Conservation (phyloP, 1,139 yeast genomes). For the Kodamaea alishanica region DNA sequence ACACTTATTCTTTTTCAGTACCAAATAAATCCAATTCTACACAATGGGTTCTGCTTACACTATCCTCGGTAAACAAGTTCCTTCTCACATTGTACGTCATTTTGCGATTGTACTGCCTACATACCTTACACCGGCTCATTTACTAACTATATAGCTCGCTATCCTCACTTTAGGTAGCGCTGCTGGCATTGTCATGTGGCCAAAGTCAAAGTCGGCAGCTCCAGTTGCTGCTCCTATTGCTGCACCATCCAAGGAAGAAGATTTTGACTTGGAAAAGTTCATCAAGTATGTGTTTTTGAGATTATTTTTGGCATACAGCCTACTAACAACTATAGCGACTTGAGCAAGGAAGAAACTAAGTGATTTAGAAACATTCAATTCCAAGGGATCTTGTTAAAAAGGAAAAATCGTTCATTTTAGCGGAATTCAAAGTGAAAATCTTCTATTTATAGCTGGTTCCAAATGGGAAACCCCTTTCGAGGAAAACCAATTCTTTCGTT, state of each 20-base stretch:
- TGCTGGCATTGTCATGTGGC: conserved; percentile 43
- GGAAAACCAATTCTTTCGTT: conserved; percentile 1
- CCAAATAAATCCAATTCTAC: not conserved
- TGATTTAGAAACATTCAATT: conserved; percentile 11
- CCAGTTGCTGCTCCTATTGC: conserved; percentile 28
- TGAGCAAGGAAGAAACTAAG: conserved; percentile 42
- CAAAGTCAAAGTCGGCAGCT: conserved; percentile 32
- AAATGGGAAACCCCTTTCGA: not conserved
- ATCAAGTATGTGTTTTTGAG: conserved; percentile 46
- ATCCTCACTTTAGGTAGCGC: conserved; percentile 46
- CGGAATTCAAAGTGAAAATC: not conserved
- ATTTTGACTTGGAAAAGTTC: conserved; percentile 59
- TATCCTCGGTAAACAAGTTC: conserved; percentile 62
- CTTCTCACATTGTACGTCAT: conserved; percentile 56
- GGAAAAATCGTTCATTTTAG: not conserved
- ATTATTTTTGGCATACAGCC: not conserved
- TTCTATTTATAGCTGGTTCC: not conserved
- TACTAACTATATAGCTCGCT: conserved; percentile 34
- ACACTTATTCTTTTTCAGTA: not conserved
- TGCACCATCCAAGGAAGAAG: conserved; percentile 43
- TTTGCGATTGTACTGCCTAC: not conserved
- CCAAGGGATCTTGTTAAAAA: not conserved
- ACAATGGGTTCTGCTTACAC: conserved; percentile 61
- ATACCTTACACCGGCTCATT: not conserved
- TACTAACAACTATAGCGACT: conserved; percentile 39